phyloP scores from a whole-genome alignment of 345 rosid genomes.

The Carallia pectinifolia region DNA sequence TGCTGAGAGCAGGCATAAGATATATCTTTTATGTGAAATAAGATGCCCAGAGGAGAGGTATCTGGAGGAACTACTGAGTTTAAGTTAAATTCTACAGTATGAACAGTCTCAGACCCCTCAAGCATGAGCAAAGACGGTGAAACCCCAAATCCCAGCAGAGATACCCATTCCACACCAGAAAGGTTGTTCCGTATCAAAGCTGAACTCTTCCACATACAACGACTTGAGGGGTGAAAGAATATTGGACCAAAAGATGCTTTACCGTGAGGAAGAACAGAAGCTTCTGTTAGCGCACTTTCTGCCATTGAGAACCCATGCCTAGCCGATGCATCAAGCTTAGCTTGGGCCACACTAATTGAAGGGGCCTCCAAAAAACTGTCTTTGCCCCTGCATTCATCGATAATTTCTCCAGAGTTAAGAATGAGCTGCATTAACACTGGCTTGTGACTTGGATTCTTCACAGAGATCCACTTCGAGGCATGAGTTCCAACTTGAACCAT shows the following conservation, averaged over 20 bases:
- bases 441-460: conserved; percentile 58
- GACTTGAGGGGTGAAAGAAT: conserved; percentile 56
- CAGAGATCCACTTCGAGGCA: conserved; percentile 57
- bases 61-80: conserved; percentile 35
- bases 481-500: conserved; percentile 49
- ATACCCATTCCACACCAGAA: conserved; percentile 74
- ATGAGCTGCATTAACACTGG: conserved; percentile 75
- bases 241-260: conserved; percentile 58
- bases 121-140: conserved; percentile 44
- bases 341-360: conserved; percentile 24
- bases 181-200: conserved; percentile 65
- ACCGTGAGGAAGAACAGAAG: conserved; percentile 53
- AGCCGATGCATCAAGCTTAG: conserved; percentile 18
- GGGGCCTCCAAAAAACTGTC: conserved; percentile 33
- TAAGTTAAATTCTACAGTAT: conserved; percentile 53
- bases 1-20: conserved; percentile 43
- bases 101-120: conserved; percentile 53
- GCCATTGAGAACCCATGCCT: conserved; percentile 55
- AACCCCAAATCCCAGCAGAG: conserved; percentile 62
- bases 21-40: conserved; percentile 38
- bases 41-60: conserved; percentile 32
- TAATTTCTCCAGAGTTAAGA: conserved; percentile 55
- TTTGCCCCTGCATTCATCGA: conserved; percentile 45
- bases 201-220: conserved; percentile 67
- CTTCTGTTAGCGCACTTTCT: conserved; percentile 49